phyloP scores from a whole-genome alignment of 805 yeast species.

The Debaryomyces castellii region DNA sequence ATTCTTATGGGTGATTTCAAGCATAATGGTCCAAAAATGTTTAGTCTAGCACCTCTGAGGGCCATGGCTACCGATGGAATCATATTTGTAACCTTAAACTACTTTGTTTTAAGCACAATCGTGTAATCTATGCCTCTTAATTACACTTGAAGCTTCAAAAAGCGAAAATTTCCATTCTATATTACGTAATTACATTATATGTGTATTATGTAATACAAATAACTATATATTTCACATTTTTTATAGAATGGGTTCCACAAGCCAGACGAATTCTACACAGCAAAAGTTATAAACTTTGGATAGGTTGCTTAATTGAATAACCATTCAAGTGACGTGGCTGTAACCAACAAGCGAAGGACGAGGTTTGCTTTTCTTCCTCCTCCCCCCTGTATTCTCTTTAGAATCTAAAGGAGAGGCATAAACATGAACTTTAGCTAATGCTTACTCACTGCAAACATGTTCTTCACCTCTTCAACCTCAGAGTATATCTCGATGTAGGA shows the following conservation, averaged over 20 bases:
- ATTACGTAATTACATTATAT: neutral
- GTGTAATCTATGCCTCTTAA: neutral
- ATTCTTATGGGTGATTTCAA: neutral
- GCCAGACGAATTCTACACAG: neutral
- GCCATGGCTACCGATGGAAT: neutral
- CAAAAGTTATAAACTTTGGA: too few relatives aligned
- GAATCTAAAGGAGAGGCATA: too few relatives aligned
- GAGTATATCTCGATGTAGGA: neutral
- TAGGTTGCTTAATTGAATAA: too few relatives aligned
- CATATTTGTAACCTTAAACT: neutral
- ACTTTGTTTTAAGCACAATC: neutral
- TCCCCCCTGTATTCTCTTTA: too few relatives aligned
- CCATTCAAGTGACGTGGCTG: too few relatives aligned
- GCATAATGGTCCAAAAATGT: neutral
- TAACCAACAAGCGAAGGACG: too few relatives aligned
- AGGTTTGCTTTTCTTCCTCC: too few relatives aligned
- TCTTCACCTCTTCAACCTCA: too few relatives aligned
- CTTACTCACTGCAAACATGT: too few relatives aligned
- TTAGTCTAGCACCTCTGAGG: neutral
- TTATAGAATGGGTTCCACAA: neutral
- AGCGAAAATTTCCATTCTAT: neutral
- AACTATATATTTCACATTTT: too few relatives aligned
- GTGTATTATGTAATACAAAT: neutral
- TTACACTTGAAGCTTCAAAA: neutral
- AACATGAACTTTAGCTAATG: too few relatives aligned